These are phyloP conservation scores for Candida morakotiae DNA, from an alignment of 805 yeast genomes.

Conservation along the genomic window DNA sequence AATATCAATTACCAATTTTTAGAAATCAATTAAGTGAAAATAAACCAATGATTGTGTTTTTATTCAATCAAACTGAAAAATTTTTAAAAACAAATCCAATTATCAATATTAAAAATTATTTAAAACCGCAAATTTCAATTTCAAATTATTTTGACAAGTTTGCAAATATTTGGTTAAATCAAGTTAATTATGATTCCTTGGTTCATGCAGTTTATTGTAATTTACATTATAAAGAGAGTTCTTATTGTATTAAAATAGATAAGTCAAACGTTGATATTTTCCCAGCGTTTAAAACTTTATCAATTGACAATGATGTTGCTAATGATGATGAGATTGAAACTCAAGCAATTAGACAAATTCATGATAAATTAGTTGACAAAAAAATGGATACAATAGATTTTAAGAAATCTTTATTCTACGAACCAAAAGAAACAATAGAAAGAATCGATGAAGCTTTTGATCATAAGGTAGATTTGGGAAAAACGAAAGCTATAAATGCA, in stretches of 20 bases:
- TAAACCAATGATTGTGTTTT: conserved; percentile 36
- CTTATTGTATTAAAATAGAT: conserved; percentile 39
- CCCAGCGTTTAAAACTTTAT: conserved; percentile 13
- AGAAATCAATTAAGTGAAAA: conserved; percentile 17
- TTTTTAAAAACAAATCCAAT: conserved; percentile 10
- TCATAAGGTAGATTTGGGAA: conserved; percentile 9
- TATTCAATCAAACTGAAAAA: conserved; percentile 12
- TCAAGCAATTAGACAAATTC: conserved; percentile 20
- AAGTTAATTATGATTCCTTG: conserved; percentile 26
- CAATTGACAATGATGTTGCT: not conserved
- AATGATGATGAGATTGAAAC: conserved; percentile 8
- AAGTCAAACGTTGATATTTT: conserved; percentile 18
- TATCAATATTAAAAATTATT: conserved; percentile 19
- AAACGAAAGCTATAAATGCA: conserved; percentile 2
- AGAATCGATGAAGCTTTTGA: conserved; percentile 17
- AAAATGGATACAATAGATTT: conserved; percentile 16
- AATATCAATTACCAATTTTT: conserved; percentile 21
- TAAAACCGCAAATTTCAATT: conserved; percentile 13
- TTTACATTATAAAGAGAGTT: conserved; percentile 17
- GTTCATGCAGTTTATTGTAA: conserved; percentile 44
- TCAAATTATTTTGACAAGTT: conserved; percentile 38
- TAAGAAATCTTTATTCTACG: conserved; percentile 16
- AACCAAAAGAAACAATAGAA: conserved; percentile 17
- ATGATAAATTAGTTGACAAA: conserved; percentile 12
- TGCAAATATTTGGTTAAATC: conserved; percentile 37